phyloP scores from a whole-genome alignment of 331 rosid genomes.

The Prunus yedoensis region DNA sequence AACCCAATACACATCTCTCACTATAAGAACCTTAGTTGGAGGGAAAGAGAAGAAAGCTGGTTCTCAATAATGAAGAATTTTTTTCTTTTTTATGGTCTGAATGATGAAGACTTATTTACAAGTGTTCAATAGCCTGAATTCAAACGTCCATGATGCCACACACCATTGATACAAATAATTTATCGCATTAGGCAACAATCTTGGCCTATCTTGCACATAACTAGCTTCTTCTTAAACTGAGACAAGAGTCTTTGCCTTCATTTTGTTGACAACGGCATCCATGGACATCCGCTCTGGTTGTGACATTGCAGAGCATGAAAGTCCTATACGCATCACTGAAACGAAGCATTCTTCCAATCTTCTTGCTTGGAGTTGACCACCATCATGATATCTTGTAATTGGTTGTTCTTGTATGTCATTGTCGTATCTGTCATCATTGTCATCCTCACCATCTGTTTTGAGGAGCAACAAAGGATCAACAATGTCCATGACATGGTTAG shows the following conservation, averaged over 20 bases:
- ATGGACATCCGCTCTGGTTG: constrained; percentile 39
- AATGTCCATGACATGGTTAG: background rate
- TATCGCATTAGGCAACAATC: too few species aligned
- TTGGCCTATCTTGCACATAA: too few species aligned
- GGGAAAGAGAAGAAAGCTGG: too few species aligned
- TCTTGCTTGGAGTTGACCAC: background rate
- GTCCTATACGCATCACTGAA: too few species aligned
- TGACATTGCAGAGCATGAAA: constrained; percentile 42
- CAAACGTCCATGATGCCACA: too few species aligned
- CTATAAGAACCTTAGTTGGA: too few species aligned
- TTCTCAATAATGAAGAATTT: too few species aligned
- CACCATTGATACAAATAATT: too few species aligned
- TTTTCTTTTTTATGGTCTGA: too few species aligned
- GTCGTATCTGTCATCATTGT: background rate
- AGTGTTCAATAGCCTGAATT: too few species aligned
- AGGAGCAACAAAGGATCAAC: background rate
- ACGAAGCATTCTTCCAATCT: constrained; percentile 36
- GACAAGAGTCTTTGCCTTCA: constrained; percentile 28
- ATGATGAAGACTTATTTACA: too few species aligned
- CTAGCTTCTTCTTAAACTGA: background rate
- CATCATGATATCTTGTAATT: background rate
- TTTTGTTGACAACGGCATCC: constrained; percentile 29
- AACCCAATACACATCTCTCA: too few species aligned
- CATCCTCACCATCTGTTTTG: background rate
- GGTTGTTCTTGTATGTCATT: background rate